These are phyloP conservation scores for Ogataea dorogensis DNA, from an alignment of 805 yeast species.

Conservation along the genomic window DNA sequence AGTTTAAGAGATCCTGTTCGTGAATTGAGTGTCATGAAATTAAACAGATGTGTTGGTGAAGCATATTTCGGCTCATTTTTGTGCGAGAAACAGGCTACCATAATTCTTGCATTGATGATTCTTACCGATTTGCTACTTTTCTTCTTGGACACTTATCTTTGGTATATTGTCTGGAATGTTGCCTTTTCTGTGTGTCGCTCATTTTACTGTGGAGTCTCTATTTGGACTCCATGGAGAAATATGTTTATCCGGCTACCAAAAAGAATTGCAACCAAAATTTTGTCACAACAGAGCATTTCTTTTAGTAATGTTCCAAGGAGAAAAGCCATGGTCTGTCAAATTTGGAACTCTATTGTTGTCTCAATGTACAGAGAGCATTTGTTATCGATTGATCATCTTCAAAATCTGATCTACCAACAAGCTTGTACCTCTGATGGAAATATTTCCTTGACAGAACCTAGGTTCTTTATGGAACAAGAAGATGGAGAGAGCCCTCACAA, in stretches of 20 bases:
- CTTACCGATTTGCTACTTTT: slow-evolving; percentile 66
- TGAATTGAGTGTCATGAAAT: slow-evolving; percentile 56
- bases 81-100: slow-evolving; percentile 56
- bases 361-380: slow-evolving; percentile 82
- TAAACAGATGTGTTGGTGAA: slow-evolving; percentile 63
- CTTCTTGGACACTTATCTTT: slow-evolving; percentile 76
- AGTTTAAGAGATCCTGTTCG: slow-evolving; percentile 73
- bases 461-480: slow-evolving; percentile 78
- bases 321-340: slow-evolving; percentile 58
- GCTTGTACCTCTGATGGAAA: slow-evolving; percentile 38
- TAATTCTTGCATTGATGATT: slow-evolving; percentile 53
- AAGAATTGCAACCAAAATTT: slow-evolving; percentile 67
- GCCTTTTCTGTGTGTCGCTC: slow-evolving; percentile 69
- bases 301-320: slow-evolving; percentile 38
- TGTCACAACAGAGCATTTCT: slow-evolving; percentile 42
- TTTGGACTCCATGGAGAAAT: slow-evolving; percentile 89
- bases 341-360: slow-evolving; percentile 84
- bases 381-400: slow-evolving; percentile 69
- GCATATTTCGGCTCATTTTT: slow-evolving; percentile 47
- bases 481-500: slow-evolving; percentile 51
- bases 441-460: slow-evolving; percentile 60
- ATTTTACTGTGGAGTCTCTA: slow-evolving; percentile 67
- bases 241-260: slow-evolving; percentile 74
- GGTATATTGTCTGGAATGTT: slow-evolving; percentile 84
- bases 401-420: slow-evolving; percentile 58